Evolutionary conservation across 2,329 filamentous ascomycete genomes (phyloP), one percentile per base, ranked within the genome.

Genomic region (Moelleriella libera): DNA sequence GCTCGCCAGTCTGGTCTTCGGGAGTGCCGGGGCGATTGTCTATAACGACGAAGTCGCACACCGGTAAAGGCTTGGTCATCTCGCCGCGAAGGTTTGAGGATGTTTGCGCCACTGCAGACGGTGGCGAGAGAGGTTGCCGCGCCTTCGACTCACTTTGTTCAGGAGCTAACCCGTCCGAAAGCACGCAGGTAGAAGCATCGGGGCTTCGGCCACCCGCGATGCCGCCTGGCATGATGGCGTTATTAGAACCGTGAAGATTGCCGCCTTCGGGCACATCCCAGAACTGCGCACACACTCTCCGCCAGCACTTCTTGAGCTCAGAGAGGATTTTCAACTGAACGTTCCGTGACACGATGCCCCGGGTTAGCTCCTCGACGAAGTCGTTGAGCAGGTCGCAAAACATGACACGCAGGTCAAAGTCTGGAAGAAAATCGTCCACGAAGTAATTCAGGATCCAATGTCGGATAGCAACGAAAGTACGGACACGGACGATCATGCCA

Each of bases 361-460:
- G 63, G 0, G 68, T 68, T 7, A 82, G 59, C 50, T 81, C 77
- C 12, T 72, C 68, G 4, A 78, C 72, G 43, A 82, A 74, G 45
- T 72, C 69, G 61, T 97, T 96, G 49, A 96, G 72, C 7, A 88
- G 72, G 32, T 80, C 72, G 64, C 90, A 96, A 60, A 96, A 96
- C 12, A 78, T 77, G 5, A 76, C 69, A 7, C 90, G 82, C 32
- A 97, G 70, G 43, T 76, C 70, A 58, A 83, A 82, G 59, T 89
- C 80, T 29, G 83, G 66, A 41, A 94, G 78, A 61, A 95, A 98
- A 60, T 98, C 92, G 60, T 98, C 92, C 48, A 86, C 75, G 55
- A 97, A 98, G 64, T 98, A 98, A 63, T 98, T 98, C 52, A 98
- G 68, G 49, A 97, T 89, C 92, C 92, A 98, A 64, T 98, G 92